These are phyloP conservation scores for Gamarada debralockiae DNA, from an alignment of 495 filamentous ascomycete species.

Conservation along the genomic window DNA sequence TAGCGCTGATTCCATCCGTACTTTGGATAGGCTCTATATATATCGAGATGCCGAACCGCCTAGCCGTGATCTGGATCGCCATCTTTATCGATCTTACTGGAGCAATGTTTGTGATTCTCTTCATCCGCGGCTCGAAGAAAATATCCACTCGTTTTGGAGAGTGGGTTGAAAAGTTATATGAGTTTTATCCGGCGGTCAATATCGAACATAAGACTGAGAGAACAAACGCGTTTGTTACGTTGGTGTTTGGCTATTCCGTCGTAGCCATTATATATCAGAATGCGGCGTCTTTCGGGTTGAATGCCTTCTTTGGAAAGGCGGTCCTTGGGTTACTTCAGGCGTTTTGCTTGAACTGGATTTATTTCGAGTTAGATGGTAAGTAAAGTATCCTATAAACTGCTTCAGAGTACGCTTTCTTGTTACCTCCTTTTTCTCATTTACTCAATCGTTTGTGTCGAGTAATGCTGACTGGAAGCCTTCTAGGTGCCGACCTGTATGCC, in stretches of 20 bases:
- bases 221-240: constrained; percentile 55
- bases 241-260: constrained; percentile 58
- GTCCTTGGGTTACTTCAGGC: constrained; percentile 52
- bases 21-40: constrained; percentile 53
- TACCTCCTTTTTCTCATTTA: too few relatives aligned
- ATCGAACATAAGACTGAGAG: constrained; percentile 59
- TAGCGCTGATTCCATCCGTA: constrained; percentile 33
- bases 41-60: constrained; percentile 37
- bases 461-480: too few relatives aligned
- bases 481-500: constrained; percentile 38
- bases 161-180: constrained; percentile 38
- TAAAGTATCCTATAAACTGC: too few relatives aligned
- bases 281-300: constrained; percentile 39
- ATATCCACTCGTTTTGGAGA: constrained; percentile 12
- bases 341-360: constrained; percentile 60
- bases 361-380: constrained; percentile 54
- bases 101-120: constrained; percentile 23
- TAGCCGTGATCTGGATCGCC: constrained; percentile 45
- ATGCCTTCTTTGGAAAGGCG: constrained; percentile 59
- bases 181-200: constrained; percentile 55
- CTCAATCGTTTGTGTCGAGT: too few relatives aligned
- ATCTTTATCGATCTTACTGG: constrained; percentile 45
- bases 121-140: constrained; percentile 26
- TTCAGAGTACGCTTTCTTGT: too few relatives aligned
- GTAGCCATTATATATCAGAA: constrained; percentile 55